Base-by-base conservation (phyloP, 2,329 filamentous ascomycete species). In the Aspergillus cejpii region DNA sequence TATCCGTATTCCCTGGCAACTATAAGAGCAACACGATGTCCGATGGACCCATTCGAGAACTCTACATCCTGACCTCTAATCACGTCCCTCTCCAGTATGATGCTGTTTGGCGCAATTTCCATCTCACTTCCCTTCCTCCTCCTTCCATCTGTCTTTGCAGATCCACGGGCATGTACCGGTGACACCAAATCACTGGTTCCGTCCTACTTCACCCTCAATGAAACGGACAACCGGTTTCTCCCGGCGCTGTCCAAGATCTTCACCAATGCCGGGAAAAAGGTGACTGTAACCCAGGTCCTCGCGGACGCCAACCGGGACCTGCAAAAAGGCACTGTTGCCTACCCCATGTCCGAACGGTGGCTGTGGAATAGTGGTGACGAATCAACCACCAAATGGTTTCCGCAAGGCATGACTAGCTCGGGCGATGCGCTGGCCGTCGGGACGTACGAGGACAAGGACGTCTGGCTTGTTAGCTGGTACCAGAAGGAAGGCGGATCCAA, bases 391-490 rank as follows among this genome's bases (percentile, higher is more conserved):
- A 62, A 66, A 43, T 68, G 63, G 63, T 39, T 57, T 14, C 65
- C 65, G 1, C 65, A 67, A 37, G 65, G 65, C 5, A 59, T 68
- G 19, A 61, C 57, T n/a, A 59, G 59, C 19, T 62, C 65, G 1
- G 60, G 57, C 1, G 65, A 67, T 43, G 62, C 65, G 1, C 44
- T 56, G 12, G 56, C 52, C 4, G 47, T 41, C 2, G 65, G 65
- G 3, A 62, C 50, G 6, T 63, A 57, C 38, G 58, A 67, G n/a
- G 63, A 57, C n/a, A 57, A 57, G 17, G 50, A 64, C 31, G 62
- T 53, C 5, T 64, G 57, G 60, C 41, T 67, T 12, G 62, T 64
- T 2, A 65, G 61, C 49, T 68, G 65, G 65, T 54, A 68, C 40
- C 51, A 57, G 2, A 46, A 57, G 4, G 60, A 59, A 19, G 57